These are phyloP conservation scores for Plasmodium coatneyi DNA, from an alignment of 169 alveolate genomes.

Conservation along the genomic window DNA sequence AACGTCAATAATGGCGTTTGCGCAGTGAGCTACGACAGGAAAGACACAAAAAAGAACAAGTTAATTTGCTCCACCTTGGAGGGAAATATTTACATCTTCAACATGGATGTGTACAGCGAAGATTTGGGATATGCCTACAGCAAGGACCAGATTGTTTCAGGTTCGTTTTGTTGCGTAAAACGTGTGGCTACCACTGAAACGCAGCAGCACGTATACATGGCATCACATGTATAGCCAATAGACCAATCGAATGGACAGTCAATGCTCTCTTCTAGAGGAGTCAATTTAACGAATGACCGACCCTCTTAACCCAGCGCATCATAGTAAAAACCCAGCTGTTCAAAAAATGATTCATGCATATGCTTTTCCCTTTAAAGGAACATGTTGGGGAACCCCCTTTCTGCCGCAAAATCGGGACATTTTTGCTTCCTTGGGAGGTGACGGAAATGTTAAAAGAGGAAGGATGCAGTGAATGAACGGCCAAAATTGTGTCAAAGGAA, in stretches of 20 bases:
- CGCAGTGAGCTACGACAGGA: constrained; percentile 91
- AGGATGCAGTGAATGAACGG: background rate
- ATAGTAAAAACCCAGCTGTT: background rate
- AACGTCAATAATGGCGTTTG: constrained; percentile 92
- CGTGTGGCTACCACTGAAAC: background rate
- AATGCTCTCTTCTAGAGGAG: background rate
- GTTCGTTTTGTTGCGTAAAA: constrained; percentile 6
- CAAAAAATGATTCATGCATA: background rate
- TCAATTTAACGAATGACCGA: background rate
- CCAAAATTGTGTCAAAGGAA: background rate
- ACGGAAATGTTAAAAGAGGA: constrained; percentile 85
- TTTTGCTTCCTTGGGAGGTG: constrained; percentile 91
- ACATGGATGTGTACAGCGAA: constrained; percentile 89
- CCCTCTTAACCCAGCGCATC: background rate
- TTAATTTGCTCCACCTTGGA: constrained; percentile 90
- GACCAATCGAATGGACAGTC: background rate
- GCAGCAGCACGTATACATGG: background rate
- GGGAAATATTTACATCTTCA: constrained; percentile 89
- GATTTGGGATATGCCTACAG: constrained; percentile 88
- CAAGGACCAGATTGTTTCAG: constrained; percentile 79
- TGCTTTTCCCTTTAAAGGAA: constrained; percentile 79
- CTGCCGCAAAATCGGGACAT: constrained; percentile 94
- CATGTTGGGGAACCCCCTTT: constrained; percentile 94
- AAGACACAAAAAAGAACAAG: constrained; percentile 91
- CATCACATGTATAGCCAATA: background rate